Base-by-base conservation (phyloP, 2,329 filamentous ascomycete species). In the Penicillium glabrum region DNA sequence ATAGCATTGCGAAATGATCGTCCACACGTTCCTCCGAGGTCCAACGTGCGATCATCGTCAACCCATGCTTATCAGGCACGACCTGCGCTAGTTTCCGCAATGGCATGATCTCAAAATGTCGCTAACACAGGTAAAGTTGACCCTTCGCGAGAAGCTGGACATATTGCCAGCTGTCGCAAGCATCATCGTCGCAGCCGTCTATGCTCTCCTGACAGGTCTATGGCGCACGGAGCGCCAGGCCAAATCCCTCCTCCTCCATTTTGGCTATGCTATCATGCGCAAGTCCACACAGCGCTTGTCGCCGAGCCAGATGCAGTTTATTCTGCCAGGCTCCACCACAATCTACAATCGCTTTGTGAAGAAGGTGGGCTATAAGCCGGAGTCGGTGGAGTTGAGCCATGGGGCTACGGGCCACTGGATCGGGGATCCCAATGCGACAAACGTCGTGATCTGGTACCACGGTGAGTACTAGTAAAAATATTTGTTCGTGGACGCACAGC, bases 371-470 rank as follows among this genome's bases (percentile, higher is more conserved):
- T 52, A 66, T 24, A 44, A 61, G n/a, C 56, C 69, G 1, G 58
- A 71, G 23, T 67, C 67, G 0, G 69, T 76, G 16, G 59, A 69
- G 3, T 61, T 77, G 23, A 64, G 66, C 4, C 61, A 72, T 23
- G 74, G 73, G 4, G 73, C 68, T 1, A 57, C 63, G 29, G 74
- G 74, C 10, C 73, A 77, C 51, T 77, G 75, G 75, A 48, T 77
- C 3, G 75, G 75, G 0, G 65, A 74, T 39, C 65, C 58, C 31
- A 62, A 71, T 54, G 72, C 74, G 9, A 67, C 71, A 35, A 71
- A 74, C 43, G 67, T 76, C n/a, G 54, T 77, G n/a, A 63, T 77
- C 46, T 77, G 56, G 56, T 58, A 53, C 13, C 56, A 58, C 16
- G 56, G 56, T 55, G 23, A 33, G 53, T 35, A 27, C 39, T 14